A percentile compares a stretch with the other conserved stretches of the same genome.
Conservation (phyloP, 768 basidiomycete species). For the Auricularia cornea region DNA sequence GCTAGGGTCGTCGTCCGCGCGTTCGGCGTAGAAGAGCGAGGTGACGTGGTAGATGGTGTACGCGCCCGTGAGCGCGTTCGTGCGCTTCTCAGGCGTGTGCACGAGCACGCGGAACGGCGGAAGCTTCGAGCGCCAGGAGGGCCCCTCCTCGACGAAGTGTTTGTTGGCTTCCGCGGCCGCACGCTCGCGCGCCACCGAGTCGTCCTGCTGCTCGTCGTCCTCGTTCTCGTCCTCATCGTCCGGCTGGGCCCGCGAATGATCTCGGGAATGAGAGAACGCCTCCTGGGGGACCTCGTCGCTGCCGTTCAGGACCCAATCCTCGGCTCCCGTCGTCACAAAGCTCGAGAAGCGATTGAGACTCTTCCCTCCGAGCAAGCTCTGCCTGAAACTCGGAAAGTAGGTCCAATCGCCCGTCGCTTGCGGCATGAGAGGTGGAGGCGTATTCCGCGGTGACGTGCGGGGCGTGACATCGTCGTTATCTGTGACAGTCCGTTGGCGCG, state of each 20-base stretch:
- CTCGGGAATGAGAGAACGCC: neutral
- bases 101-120: constrained; percentile 67
- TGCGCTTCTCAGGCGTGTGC: constrained; percentile 72
- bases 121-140: constrained; percentile 64
- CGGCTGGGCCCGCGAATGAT: neutral
- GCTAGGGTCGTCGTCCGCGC: constrained; percentile 12
- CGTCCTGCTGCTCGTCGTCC: constrained; percentile 21
- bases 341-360: constrained; percentile 77
- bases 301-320: constrained; percentile 74
- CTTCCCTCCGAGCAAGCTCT: constrained; percentile 64
- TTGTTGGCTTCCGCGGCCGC: constrained; percentile 52
- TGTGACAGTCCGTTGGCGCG: neutral
- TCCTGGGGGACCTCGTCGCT: constrained; percentile 14
- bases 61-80: constrained; percentile 55
- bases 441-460: neutral
- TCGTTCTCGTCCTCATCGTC: constrained; percentile 23
- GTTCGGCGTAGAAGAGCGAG: constrained; percentile 47
- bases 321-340: constrained; percentile 80
- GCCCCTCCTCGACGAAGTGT: constrained; percentile 65
- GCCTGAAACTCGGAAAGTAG: constrained; percentile 48
- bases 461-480: neutral
- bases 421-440: constrained; percentile 39
- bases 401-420: constrained; percentile 73
- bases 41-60: constrained; percentile 73
- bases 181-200: constrained; percentile 9